Base-by-base conservation (phyloP, 176 grass and related monocot species). In the Ananas comosus region DNA sequence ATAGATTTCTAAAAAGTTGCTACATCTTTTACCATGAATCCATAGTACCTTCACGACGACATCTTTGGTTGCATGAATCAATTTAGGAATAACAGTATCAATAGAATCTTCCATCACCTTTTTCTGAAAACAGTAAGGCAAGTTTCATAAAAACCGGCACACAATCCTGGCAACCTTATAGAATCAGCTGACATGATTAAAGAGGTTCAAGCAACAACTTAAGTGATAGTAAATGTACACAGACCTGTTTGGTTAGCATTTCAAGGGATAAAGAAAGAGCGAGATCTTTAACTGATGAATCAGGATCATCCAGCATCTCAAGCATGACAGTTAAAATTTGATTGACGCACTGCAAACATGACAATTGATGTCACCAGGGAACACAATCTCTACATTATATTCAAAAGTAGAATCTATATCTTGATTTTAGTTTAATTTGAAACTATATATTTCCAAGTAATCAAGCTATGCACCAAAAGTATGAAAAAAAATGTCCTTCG, bases 41-140 rank as follows among this genome's bases (percentile, higher is more conserved):
- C 70, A 28, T 48, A 69, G 49, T 88, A 97, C 94, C 86, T 92
- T 92, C 78, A 85, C 82, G 53, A 73, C 70, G 52, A 71, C 29
- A 74, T 90, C 94, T 89, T 92, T 92, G 16, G 88, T 92, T 74
- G 75, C 89, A 81, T 88, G 77, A 49, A 97, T 19, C 57, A 97
- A 53, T 78, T 97, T 92, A 73, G 76, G 78, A 76, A 92, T 71
- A 42, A 97, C 78, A 73, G 79, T 82, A 33, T 97, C 93, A 9
- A 83, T 28, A 64, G 76, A 89, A 3, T 81, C 83, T 72, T 97
- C 89, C 89, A 97, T 48, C 28, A 74, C 83, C 66, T 76, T 83
- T 75, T 67, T 79, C 93, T 97, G 66, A 68, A 85, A 68, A 3
- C 48, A 9, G 73, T 76, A 76, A 49, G 9, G 70, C 74, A 69